These are phyloP conservation scores for Septoria linicola DNA, from an alignment of 2,329 filamentous ascomycete species.

Conservation along the genomic window DNA sequence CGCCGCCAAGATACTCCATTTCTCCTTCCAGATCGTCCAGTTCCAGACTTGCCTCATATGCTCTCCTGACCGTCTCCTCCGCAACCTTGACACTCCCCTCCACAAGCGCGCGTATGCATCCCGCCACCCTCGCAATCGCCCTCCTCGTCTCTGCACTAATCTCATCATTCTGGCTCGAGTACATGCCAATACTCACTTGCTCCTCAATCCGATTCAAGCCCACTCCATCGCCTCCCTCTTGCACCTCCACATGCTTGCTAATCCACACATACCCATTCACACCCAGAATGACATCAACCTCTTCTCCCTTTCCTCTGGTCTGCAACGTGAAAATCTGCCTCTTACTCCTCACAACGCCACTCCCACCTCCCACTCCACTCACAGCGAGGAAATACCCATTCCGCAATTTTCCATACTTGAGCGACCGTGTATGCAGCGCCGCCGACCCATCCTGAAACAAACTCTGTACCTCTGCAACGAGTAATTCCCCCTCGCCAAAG, in stretches of 20 bases:
- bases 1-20: conserved; percentile 46
- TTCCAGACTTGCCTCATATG: conserved; percentile 79
- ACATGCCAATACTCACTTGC: conserved; percentile 77
- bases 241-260: conserved; percentile 67
- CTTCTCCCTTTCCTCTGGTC: conserved; percentile 54
- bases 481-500: conserved; percentile 89
- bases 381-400: conserved; percentile 90
- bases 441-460: conserved; percentile 83
- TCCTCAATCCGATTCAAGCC: conserved; percentile 86
- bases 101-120: conserved; percentile 78
- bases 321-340: conserved; percentile 86
- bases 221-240: conserved; percentile 51
- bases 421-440: conserved; percentile 79
- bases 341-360: conserved; percentile 78
- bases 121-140: conserved; percentile 82
- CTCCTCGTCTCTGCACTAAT: conserved; percentile 74
- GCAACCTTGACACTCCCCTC: conserved; percentile 82
- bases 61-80: conserved; percentile 79
- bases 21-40: conserved; percentile 62
- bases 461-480: conserved; percentile 92
- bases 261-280: conserved; percentile 99
- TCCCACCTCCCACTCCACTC: conserved; percentile 71
- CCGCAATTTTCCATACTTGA: conserved; percentile 92
- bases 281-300: conserved; percentile 82
- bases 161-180: conserved; percentile 90